Conservation (phyloP, 257 asterid species). For the Jacaranda mimosifolia region DNA sequence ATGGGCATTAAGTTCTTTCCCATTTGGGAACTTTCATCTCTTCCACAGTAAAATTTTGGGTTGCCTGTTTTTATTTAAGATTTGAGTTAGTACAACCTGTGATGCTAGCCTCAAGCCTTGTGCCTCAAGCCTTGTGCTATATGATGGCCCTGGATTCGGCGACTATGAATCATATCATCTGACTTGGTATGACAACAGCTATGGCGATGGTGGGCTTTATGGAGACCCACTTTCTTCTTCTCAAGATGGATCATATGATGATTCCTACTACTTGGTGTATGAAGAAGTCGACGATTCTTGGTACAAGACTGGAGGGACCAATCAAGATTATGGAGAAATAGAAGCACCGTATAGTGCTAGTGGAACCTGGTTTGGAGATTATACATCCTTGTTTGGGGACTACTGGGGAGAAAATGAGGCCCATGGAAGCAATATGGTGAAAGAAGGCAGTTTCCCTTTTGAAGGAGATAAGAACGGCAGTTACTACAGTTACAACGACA, state of each 20-base stretch:
- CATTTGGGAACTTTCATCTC: neutral
- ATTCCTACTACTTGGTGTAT: conserved; percentile 16
- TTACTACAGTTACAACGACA: neutral
- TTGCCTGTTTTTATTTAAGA: too few relatives aligned
- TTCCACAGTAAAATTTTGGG: neutral
- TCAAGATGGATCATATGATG: conserved; percentile 28
- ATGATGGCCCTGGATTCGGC: conserved; percentile 13
- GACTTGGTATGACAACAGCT: conserved; percentile 38
- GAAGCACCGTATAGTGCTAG: neutral
- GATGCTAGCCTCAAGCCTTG: too few relatives aligned
- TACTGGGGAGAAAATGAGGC: conserved; percentile 29
- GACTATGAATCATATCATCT: conserved; percentile 18
- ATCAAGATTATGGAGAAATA: neutral
- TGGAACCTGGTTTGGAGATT: conserved; percentile 42
- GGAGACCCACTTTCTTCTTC: conserved; percentile 35
- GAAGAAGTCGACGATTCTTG: conserved; percentile 33
- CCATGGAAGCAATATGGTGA: conserved; percentile 16
- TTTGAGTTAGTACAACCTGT: too few relatives aligned
- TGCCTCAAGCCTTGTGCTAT: neutral
- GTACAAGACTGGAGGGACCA: neutral
- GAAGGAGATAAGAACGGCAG: conserved; percentile 10
- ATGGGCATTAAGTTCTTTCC: neutral
- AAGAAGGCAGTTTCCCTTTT: neutral
- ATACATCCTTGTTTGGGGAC: conserved; percentile 31
- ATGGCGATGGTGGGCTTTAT: neutral